These are phyloP conservation scores for Clonostachys byssicola DNA, from an alignment of 2,329 filamentous ascomycete genomes.

Conservation along the genomic window DNA sequence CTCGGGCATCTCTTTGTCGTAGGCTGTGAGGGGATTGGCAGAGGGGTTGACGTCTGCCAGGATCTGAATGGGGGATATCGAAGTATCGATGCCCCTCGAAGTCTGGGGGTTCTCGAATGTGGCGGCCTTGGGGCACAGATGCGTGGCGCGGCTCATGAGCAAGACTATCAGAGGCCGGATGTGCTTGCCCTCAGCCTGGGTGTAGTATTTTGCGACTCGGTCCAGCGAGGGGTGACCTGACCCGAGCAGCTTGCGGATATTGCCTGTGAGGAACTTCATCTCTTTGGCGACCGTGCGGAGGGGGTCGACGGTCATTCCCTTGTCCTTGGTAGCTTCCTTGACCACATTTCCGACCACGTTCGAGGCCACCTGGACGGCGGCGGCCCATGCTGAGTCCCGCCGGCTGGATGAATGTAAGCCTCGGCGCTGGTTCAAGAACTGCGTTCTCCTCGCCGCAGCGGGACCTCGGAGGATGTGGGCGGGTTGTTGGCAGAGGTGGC, in stretches of 20 bases:
- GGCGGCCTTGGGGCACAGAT: constrained; percentile 62
- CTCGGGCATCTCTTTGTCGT: constrained; percentile 27
- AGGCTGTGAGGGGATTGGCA: constrained; percentile 35
- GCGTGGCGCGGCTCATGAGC: constrained; percentile 91
- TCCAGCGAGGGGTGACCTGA: constrained; percentile 94
- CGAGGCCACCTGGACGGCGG: constrained; percentile 66
- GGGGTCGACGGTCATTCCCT: constrained; percentile 75
- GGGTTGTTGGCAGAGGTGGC: constrained; percentile 19
- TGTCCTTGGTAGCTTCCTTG: constrained; percentile 53
- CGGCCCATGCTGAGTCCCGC: constrained; percentile 66
- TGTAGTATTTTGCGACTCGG: constrained; percentile 97
- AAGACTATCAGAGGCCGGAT: constrained; percentile 91
- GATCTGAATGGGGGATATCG: constrained; percentile 50
- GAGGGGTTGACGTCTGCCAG: constrained; percentile 81
- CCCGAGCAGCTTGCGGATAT: constrained; percentile 88
- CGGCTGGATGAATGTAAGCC: constrained; percentile 37
- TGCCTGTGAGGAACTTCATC: constrained; percentile 92
- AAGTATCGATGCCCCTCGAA: constrained; percentile 42
- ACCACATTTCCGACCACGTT: constrained; percentile 68
- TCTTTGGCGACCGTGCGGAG: constrained; percentile 89
- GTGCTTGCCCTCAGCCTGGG: constrained; percentile 93
- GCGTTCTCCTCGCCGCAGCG: constrained; percentile 17
- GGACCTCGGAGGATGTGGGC: not conserved
- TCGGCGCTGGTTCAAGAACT: constrained; percentile 8
- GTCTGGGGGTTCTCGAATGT: constrained; percentile 30